Evolutionary conservation across 1,139 yeast genomes (phyloP), one percentile per base, ranked within the genome.

Genomic region (Magnusiomyces fungicola): DNA sequence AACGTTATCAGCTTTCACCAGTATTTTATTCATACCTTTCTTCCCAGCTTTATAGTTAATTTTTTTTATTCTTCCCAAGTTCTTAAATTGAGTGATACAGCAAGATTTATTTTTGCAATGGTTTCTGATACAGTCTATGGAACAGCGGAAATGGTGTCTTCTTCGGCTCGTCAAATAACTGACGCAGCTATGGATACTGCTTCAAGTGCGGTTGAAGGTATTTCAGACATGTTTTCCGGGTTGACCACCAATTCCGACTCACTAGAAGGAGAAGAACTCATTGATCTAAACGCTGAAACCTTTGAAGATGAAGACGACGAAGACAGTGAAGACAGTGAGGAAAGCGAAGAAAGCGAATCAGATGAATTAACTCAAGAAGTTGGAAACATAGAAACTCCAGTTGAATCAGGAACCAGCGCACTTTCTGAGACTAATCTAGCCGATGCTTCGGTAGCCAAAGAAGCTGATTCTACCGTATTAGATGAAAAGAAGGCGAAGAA

Each of bases 261-360:
- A n/a, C 25, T 38, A 12, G 41, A 38, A 7, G 50, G 49, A n/a
- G 53, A 50, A 27, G 45, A 45, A 21, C 30, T 44, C 3, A 37
- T 47, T 32, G 53, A 50, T 38, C 27, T 50, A 18, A 50, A 50
- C 34, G 37, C 49, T 10, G 44, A 42, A 27, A 12, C 19, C 12
- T 32, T 27, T 40, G 43, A 25, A 22, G 63, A 61, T 22, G 59
- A 55, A n/a, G 61, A 58, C 21, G 53, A 60, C 18, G 47, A 46
- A n/a, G 59, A 57, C 32, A 57, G 50, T 12, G 47, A 51, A 16
- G 68, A 65, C 48, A 55, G 53, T 46, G 52, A 53, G 1, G 51
- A 58, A 4, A 14, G 29, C 16, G 25, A 38, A 14, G n/a, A 38
- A n/a, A 36, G n/a, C 9, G 39, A 36, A 6, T 19, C 24, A 33